phyloP scores from a whole-genome alignment of 179 eudicot species.

The Pouteria campechiana region DNA sequence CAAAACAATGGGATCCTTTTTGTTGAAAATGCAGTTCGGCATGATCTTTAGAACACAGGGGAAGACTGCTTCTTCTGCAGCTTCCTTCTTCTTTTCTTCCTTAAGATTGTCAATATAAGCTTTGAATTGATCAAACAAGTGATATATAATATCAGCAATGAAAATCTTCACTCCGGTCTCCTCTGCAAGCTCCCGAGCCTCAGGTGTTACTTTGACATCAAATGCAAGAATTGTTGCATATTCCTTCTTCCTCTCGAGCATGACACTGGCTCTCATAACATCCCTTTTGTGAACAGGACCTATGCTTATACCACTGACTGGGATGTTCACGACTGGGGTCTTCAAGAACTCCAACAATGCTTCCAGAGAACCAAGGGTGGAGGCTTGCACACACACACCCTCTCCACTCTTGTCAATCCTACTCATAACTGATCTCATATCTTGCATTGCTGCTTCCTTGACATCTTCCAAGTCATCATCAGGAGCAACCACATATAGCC shows the following conservation, averaged over 20 bases:
- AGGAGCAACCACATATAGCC: conserved; percentile 72
- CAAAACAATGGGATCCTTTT: conserved; percentile 90
- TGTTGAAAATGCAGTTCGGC: conserved; percentile 77
- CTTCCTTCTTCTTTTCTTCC: conserved; percentile 91
- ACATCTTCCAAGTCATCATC: conserved; percentile 70
- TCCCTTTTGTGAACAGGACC: conserved; percentile 96
- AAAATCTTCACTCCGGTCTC: conserved; percentile 79
- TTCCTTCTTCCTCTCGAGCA: conserved; percentile 98
- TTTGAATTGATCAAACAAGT: conserved; percentile 87
- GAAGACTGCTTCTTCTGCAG: conserved; percentile 87
- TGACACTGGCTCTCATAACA: conserved; percentile 93
- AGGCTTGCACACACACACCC: conserved; percentile 94
- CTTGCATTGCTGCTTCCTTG: conserved; percentile 67
- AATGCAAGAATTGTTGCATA: conserved; percentile 86
- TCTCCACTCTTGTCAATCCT: conserved; percentile 87
- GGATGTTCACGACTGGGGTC: conserved; percentile 74
- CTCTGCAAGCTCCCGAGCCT: conserved; percentile 87
- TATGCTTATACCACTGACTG: conserved; percentile 89
- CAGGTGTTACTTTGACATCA: conserved; percentile 91
- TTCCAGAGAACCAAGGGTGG: conserved; percentile 90
- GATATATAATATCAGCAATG: conserved; percentile 82
- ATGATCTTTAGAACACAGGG: conserved; percentile 88
- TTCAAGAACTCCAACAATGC: conserved; percentile 80
- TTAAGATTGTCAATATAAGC: conserved; percentile 87
- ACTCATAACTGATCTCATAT: conserved; percentile 73